Evolutionary conservation across 768 basidiomycete genomes (phyloP), one percentile per base, ranked within the genome.

Genomic region (Mycena latifolia): DNA sequence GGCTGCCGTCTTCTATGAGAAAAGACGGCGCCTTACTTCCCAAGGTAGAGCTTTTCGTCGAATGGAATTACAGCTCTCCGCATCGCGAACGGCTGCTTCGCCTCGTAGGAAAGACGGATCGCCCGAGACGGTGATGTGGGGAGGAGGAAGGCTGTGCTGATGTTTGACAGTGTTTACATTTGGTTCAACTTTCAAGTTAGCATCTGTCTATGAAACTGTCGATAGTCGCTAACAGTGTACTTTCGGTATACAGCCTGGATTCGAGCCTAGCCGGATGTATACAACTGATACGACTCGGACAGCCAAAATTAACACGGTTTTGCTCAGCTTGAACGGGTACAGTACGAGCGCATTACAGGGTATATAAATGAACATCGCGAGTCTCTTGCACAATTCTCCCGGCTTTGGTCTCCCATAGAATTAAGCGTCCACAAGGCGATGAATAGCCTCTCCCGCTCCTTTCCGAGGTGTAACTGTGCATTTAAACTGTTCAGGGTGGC

Each of bases 21-120:
- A n/a, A 41, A 7, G 33, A 14, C 6, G n/a, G n/a, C n/a, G 12
- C 10, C 78, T 54, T 67, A 79, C 78, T 80, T 80, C 73, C 79
- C 78, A 14, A 79, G 73, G 65, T 74, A 80, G 50, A 79, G 67
- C 31, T 72, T 72, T 54, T 77, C 71, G 27, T 77, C 73, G 29
- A 79, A 80, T 71, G 14, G 77, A 58, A 24, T 59, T 53, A 24
- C 75, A 58, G 18, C 55, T 67, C 45, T 62, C 66, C 25, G 61
- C n/a, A 37, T 61, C 66, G 24, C 55, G 41, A 22, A n/a, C n/a
- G n/a, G n/a, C n/a, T n/a, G n/a, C n/a, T n/a, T 48, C 48, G 35
- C 51, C 31, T 37, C 31, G 63, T n/a, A 47, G 28, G 48, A 51
- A 39, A 17, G 39, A 56, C 20, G 28, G 37, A 29, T 55, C 15